Percentiles rank a stretch among this genome's conserved stretches.
Evolutionary conservation across 331 rosid genomes (phyloP).

Genomic region (Erythrophleum ivorense): DNA sequence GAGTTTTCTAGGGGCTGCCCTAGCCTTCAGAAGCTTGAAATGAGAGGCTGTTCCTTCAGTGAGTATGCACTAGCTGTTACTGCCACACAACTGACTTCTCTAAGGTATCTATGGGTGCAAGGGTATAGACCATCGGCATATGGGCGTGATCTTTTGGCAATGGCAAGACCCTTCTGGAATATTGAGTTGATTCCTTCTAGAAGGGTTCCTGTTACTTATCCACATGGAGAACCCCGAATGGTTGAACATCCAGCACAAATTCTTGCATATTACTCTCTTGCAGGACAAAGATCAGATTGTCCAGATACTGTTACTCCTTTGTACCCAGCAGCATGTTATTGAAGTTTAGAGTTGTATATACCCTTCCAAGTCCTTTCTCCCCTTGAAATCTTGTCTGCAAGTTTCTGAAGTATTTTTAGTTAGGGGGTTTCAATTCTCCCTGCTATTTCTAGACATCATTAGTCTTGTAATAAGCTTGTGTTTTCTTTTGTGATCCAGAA

Average conservation of each 20-base stretch:
- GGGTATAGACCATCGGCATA: constrained; percentile 67
- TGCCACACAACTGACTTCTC: constrained; percentile 64
- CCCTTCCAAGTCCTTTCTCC: constrained; percentile 13
- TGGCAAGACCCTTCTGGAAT: constrained; percentile 91
- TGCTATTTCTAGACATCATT: constrained; percentile 44
- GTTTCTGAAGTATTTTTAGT: constrained; percentile 41
- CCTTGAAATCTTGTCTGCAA: constrained; percentile 57
- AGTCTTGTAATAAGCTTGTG: constrained; percentile 51
- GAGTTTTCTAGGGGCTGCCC: constrained; percentile 85
- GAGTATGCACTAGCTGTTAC: constrained; percentile 83
- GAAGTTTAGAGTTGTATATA: constrained; percentile 53
- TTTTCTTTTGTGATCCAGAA: constrained; percentile 39
- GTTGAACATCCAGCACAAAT: constrained; percentile 83
- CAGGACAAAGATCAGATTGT: constrained; percentile 87
- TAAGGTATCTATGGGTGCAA: constrained; percentile 96
- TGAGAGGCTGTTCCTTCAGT: constrained; percentile 92
- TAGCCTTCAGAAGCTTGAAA: constrained; percentile 85
- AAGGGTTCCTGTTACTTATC: constrained; percentile 38
- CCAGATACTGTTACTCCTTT: constrained; percentile 79
- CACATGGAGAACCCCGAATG: constrained; percentile 26
- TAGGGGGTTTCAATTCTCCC: constrained; percentile 48
- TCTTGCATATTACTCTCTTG: constrained; percentile 96
- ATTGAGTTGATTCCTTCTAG: constrained; percentile 85
- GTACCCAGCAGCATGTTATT: constrained; percentile 49
- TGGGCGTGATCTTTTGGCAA: constrained; percentile 75